Base-by-base conservation (phyloP, 1,284 basidiomycete genomes). In the Ceratobasidium theobromae region DNA sequence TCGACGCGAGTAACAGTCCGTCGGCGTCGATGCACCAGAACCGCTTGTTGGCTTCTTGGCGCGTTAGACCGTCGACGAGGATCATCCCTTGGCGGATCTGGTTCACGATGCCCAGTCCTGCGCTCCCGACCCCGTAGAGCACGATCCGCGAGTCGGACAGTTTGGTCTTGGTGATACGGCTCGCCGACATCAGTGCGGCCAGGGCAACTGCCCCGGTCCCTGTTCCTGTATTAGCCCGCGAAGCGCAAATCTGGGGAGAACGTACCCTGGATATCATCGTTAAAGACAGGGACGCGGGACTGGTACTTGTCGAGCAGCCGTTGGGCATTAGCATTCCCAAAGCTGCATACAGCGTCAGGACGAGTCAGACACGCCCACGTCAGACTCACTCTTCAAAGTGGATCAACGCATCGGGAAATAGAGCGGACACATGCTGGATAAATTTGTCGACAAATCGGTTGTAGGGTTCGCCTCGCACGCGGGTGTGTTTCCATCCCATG, bases 181-280 rank as follows among this genome's bases (percentile, higher is more conserved):
- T 82, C 2, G 88, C 89, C 0, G 89, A 82, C 80, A 89, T 86
- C 48, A 91, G 75, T 14, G 85, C 85, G 0, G 89, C 83, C n/a
- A 93, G 82, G 0, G 90, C 87, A 16, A 94, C 90, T 0, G 90
- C 91, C 2, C 91, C 91, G 0, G 91, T 94, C 14, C 91, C 91
- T 78, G 21, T 48, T 41, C 6, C 21, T 18, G 21, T 11, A 6
- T 46, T n/a, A 30, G 5, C 16, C n/a, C 5, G 6, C 23, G 23
- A 54, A 41, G 48, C 9, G 32, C 30, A 33, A n/a, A 12, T 27
- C 4, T 3, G 18, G 9, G 25, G 53, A 54, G 35, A 4, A 73
- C 82, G 5, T 71, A 86, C 86, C 54, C 45, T 62, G 57, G 25
- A 88, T 86, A 71, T 89, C 89, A 71, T 92, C 90, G 74, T 93